Conservation (phyloP, 371 early-diverging fungal genomes). For the Mucor saturninus region DNA sequence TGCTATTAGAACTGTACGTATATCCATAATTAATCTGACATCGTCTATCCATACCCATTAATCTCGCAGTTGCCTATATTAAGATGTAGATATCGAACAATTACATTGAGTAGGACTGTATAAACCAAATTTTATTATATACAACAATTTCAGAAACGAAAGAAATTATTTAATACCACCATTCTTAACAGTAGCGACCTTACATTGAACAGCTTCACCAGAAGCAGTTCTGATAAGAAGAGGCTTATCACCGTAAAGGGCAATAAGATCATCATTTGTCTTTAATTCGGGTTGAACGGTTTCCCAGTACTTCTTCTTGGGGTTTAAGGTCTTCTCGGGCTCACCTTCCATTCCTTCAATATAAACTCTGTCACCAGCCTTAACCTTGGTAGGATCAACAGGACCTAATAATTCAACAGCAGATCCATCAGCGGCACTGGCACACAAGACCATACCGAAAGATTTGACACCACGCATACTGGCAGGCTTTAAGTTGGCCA, state of each 20-base stretch:
- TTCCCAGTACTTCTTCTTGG: constrained; percentile 98
- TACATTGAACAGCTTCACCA: constrained; percentile 62
- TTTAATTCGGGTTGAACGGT: constrained; percentile 92
- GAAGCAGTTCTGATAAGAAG: constrained; percentile 63
- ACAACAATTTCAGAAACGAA: neutral
- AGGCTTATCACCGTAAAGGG: constrained; percentile 69
- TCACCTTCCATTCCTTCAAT: constrained; percentile 89
- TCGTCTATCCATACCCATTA: no score
- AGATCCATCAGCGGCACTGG: constrained; percentile 82
- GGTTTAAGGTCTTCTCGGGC: constrained; percentile 90
- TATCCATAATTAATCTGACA: no score
- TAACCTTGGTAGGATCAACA: constrained; percentile 74
- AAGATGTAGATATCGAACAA: no score
- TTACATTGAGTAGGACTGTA: no score
- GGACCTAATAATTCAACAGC: constrained; percentile 92
- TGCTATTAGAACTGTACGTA: no score
- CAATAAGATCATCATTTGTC: constrained; percentile 80
- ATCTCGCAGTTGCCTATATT: no score
- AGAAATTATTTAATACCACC: constrained; percentile 76
- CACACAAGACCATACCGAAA: constrained; percentile 94
- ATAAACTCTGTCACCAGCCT: constrained; percentile 90
- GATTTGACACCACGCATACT: constrained; percentile 96
- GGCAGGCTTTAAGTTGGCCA: constrained; percentile 92
- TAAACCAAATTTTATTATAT: no score
- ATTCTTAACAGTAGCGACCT: constrained; percentile 65